phyloP scores from a whole-genome alignment of 495 filamentous ascomycete genomes.

The Trichoderma virens region DNA sequence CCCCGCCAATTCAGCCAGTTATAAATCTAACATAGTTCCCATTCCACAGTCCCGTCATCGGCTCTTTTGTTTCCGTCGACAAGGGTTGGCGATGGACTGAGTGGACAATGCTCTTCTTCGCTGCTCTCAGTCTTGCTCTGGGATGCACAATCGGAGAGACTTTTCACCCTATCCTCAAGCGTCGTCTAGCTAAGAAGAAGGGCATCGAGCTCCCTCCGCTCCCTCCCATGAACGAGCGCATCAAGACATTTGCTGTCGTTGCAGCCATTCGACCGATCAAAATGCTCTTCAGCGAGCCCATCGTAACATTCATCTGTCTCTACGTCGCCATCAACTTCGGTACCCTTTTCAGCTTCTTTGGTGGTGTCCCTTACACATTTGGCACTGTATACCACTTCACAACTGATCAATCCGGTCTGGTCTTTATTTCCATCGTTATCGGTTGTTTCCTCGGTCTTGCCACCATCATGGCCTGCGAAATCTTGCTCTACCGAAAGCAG shows the following conservation, averaged over 20 bases:
- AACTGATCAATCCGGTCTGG: conserved; percentile 43
- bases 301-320: conserved; percentile 52
- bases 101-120: conserved; percentile 26
- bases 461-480: conserved; percentile 38
- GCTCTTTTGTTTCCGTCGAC: conserved; percentile 50
- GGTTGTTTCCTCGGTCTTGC: conserved; percentile 46
- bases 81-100: conserved; percentile 54
- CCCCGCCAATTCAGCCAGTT: not conserved
- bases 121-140: conserved; percentile 35
- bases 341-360: conserved; percentile 59
- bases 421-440: conserved; percentile 50
- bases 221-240: conserved; percentile 17
- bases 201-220: conserved; percentile 29
- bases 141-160: conserved; percentile 44
- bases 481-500: conserved; percentile 27
- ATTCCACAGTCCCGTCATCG: conserved; percentile 17
- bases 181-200: conserved; percentile 32
- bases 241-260: conserved; percentile 42
- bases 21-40: not conserved
- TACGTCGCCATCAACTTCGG: conserved; percentile 58
- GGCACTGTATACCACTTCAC: conserved; percentile 40
- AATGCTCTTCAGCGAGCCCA: conserved; percentile 62
- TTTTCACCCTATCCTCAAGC: conserved; percentile 50
- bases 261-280: conserved; percentile 49
- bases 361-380: conserved; percentile 52